Percentiles rank a stretch among this genome's conserved stretches.
Conservation (phyloP, 176 grass and related monocot genomes). For the Eragrostis curvula region DNA sequence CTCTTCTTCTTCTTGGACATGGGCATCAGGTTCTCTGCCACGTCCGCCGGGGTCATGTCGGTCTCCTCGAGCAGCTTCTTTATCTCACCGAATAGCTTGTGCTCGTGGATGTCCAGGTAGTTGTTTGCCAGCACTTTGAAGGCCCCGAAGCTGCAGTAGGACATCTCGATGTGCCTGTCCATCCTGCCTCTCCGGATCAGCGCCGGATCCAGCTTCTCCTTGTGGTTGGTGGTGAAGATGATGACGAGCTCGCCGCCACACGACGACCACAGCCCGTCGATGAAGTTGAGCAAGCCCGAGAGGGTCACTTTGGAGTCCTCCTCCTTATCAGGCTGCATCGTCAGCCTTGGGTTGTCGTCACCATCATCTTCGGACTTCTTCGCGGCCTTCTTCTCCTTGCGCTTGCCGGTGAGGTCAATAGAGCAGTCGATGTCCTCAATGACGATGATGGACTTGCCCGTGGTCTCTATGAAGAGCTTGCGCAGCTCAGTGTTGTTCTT, state of each 20-base stretch:
- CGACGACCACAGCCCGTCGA: slow-evolving; percentile 66
- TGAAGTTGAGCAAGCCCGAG: slow-evolving; percentile 73
- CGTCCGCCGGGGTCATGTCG: slow-evolving; percentile 63
- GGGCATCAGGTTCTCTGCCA: slow-evolving; percentile 64
- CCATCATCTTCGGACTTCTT: no score
- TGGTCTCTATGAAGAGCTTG: slow-evolving; percentile 74
- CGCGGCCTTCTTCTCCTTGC: slow-evolving; percentile 28
- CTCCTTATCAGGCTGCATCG: no score
- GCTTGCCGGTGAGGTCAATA: slow-evolving; percentile 58
- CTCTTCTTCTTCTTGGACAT: no score
- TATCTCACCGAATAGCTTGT: slow-evolving; percentile 38
- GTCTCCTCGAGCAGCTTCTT: slow-evolving; percentile 43
- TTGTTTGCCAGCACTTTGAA: slow-evolving; percentile 73
- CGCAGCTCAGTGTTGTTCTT: slow-evolving; percentile 73
- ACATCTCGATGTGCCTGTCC: slow-evolving; percentile 87
- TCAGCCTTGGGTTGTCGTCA: no score
- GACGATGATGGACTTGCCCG: slow-evolving; percentile 70
- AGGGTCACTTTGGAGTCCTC: no score
- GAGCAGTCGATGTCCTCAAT: slow-evolving; percentile 79
- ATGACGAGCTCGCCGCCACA: slow-evolving; percentile 62
- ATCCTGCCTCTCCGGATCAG: slow-evolving; percentile 72
- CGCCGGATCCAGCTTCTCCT: slow-evolving; percentile 61
- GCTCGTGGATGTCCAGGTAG: slow-evolving; percentile 41
- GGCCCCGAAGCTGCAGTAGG: slow-evolving; percentile 58
- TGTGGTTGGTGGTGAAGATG: slow-evolving; percentile 67